phyloP scores from a whole-genome alignment of 257 asterid genomes.

The Ballota nigra region DNA sequence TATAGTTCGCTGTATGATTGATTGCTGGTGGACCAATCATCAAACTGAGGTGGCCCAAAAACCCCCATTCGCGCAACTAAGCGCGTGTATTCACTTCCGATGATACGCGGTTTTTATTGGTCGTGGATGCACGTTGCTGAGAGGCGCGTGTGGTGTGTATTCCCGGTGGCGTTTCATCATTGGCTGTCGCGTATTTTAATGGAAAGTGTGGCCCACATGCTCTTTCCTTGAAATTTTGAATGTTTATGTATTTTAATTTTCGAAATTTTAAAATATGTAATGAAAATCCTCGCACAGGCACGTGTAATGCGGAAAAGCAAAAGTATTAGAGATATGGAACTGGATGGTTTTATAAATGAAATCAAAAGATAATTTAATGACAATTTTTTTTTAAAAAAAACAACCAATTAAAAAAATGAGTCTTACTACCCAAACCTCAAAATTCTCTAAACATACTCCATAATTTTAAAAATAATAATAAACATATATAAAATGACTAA shows the following conservation, averaged over 20 bases:
- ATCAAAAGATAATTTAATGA: too few relatives aligned
- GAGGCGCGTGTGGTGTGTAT: slow-evolving; percentile 20
- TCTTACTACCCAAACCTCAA: too few relatives aligned
- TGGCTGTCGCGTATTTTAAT: slow-evolving; percentile 19
- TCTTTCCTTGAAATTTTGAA: too few relatives aligned
- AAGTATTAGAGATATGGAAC: background rate
- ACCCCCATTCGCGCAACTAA: background rate
- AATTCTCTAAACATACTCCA: too few relatives aligned
- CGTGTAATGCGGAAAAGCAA: background rate
- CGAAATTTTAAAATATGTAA: background rate
- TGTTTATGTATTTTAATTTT: slow-evolving; percentile 17
- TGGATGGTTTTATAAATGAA: background rate
- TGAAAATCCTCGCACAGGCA: background rate
- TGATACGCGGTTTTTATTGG: background rate
- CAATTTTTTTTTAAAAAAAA: too few relatives aligned
- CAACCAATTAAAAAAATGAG: too few relatives aligned
- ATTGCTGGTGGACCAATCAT: slow-evolving; percentile 40
- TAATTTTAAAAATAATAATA: too few relatives aligned
- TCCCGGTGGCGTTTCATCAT: slow-evolving; percentile 24
- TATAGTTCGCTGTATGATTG: slow-evolving; percentile 36
- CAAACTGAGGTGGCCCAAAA: slow-evolving; percentile 6
- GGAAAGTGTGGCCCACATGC: slow-evolving; percentile 14
- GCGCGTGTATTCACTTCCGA: slow-evolving; percentile 14
- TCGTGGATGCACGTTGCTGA: slow-evolving; percentile 24
- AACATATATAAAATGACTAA: too few relatives aligned